Base-by-base conservation (phyloP, 306 rosid genomes). In the Vicia sativa region DNA sequence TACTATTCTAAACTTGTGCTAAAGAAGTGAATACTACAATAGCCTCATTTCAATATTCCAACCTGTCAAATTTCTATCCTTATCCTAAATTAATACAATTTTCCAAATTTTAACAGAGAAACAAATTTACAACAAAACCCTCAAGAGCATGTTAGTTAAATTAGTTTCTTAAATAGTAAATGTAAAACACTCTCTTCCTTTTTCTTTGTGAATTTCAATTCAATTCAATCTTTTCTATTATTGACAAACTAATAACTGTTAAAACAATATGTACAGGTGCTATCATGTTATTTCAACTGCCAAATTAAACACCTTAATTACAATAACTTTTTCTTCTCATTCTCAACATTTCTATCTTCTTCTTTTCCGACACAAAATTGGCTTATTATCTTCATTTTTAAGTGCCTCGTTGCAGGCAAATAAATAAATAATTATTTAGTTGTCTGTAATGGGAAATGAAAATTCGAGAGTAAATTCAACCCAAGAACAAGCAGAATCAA, bases 361-460 rank as follows among this genome's bases (percentile, higher is more conserved):
- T 62, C 2, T 46, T 46, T 4, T 46, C 15, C 31, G 0, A 7
- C 7, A 7, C 4, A 1, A 19, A 15, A 3, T 11, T 7, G 38
- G 7, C 6, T 50, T 3, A 50, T 50, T 9, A 9, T 19, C 11
- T 18, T 50, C 13, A 49, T 49, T 53, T 21, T 3, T 35, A 11
- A 2, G 6, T 6, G 2, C 3, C 15, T 11, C 59, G 2, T 61
- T 49, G 74, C 74, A 42, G 55, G 15, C 58, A 43, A 18, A 18
- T 28, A 18, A 23, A 19, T 34, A 12, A 16, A 37, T 29, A 57
- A 6, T 59, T 34, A 45, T 28, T 31, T 34, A 18, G 9, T 5
- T 9, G 14, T 67, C 61, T 57, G 62, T 53, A 84, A 92, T 89
- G 95, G 96, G 96, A 39, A 67, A 79, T 18, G 77, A 79, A 8